These are phyloP conservation scores for Clathrospora elynae DNA, from an alignment of 2,329 filamentous ascomycete species.

Conservation along the genomic window DNA sequence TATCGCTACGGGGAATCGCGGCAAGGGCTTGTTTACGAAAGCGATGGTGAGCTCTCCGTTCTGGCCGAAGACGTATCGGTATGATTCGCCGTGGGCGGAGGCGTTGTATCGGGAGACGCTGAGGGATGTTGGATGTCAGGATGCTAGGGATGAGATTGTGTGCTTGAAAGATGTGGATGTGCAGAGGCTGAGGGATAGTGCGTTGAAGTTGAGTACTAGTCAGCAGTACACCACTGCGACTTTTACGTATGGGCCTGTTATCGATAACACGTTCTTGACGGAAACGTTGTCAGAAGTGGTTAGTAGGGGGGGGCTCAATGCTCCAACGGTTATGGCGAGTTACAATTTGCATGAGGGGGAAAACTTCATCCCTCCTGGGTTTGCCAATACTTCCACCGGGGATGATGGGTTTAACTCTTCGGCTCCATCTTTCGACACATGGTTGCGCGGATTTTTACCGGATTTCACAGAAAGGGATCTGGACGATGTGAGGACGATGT, in stretches of 20 bases:
- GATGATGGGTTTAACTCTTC: slow-evolving; percentile 58
- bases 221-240: slow-evolving; percentile 61
- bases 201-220: slow-evolving; percentile 54
- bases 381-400: slow-evolving; percentile 44
- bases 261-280: slow-evolving; percentile 61
- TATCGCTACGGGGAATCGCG: slow-evolving; percentile 54
- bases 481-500: slow-evolving; percentile 50
- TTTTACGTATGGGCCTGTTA: slow-evolving; percentile 66
- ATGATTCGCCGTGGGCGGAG: slow-evolving; percentile 59
- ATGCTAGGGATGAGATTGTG: slow-evolving; percentile 50
- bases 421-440: slow-evolving; percentile 55
- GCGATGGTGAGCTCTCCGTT: slow-evolving; percentile 61
- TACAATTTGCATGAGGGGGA: slow-evolving; percentile 69
- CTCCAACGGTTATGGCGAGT: slow-evolving; percentile 57
- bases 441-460: slow-evolving; percentile 62
- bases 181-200: slow-evolving; percentile 60
- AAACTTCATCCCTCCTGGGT: slow-evolving; percentile 62
- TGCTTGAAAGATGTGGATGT: slow-evolving; percentile 63
- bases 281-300: slow-evolving; percentile 55
- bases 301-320: slow-evolving; percentile 49
- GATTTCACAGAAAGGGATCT: slow-evolving; percentile 51
- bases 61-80: slow-evolving; percentile 64
- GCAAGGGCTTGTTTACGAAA: slow-evolving; percentile 55
- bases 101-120: slow-evolving; percentile 56
- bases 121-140: slow-evolving; percentile 54